Percentiles rank a stretch among this genome's conserved stretches.
phyloP scores from a whole-genome alignment of 352 stramenopile species.

The Detonula confervacea region DNA sequence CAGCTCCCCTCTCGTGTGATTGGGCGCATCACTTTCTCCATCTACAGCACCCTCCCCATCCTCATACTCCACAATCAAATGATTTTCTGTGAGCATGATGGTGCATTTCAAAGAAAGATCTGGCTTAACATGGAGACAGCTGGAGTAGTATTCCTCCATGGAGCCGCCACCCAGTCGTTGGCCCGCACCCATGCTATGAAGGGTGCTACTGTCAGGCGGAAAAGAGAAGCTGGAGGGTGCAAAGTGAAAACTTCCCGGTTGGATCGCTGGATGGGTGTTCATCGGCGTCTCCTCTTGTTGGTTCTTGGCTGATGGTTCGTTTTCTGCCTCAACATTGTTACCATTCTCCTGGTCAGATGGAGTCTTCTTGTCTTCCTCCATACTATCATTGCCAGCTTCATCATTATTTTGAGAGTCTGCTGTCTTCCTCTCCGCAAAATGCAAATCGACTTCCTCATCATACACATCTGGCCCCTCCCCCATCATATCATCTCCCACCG shows the following conservation, averaged over 20 bases:
- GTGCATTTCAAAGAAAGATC: constrained; percentile 82
- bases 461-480: constrained; percentile 23
- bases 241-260: constrained; percentile 77
- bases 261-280: constrained; percentile 39
- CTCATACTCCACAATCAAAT: constrained; percentile 87
- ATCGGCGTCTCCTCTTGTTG: constrained; percentile 47
- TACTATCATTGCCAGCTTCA: constrained; percentile 29
- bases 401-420: constrained; percentile 18
- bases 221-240: constrained; percentile 80
- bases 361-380: constrained; percentile 24
- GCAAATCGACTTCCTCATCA: constrained; percentile 48
- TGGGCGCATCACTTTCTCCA: constrained; percentile 67
- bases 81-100: constrained; percentile 78
- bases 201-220: constrained; percentile 74
- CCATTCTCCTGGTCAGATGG: constrained; percentile 16
- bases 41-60: constrained; percentile 77
- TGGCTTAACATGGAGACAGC: constrained; percentile 83
- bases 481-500: constrained; percentile 18
- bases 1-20: constrained; percentile 49
- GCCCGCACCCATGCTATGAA: constrained; percentile 59
- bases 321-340: constrained; percentile 29
- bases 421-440: constrained; percentile 40
- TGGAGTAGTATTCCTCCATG: constrained; percentile 69
- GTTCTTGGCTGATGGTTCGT: constrained; percentile 11
- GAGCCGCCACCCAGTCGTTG: constrained; percentile 51